These are phyloP conservation scores for Arctostaphylos glauca DNA, from an alignment of 148 eudicot species.

Conservation along the genomic window DNA sequence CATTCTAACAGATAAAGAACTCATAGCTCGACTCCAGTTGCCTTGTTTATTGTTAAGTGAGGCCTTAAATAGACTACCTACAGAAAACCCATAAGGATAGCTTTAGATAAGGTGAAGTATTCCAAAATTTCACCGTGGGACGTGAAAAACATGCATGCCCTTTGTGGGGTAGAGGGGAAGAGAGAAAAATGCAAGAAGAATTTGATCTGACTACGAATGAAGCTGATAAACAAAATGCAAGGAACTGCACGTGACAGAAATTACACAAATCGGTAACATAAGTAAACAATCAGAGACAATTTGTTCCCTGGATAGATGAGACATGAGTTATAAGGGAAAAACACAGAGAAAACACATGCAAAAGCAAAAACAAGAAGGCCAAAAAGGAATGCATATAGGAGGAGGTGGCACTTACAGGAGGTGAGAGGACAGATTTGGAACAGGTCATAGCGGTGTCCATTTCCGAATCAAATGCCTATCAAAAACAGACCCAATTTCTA, in stretches of 20 bases:
- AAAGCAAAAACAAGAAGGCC: not conserved
- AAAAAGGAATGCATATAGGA: not conserved
- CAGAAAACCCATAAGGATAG: not conserved
- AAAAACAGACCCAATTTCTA: not conserved
- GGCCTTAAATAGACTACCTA: not conserved
- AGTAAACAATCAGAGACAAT: not conserved
- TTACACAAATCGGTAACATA: not conserved
- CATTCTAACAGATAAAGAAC: not conserved
- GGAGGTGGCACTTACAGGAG: slow-evolving; percentile 19
- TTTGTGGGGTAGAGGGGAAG: no score
- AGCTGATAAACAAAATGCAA: not conserved
- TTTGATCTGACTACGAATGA: not conserved
- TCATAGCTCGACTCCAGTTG: not conserved
- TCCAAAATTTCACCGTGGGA: not conserved
- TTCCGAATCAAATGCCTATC: slow-evolving; percentile 11
- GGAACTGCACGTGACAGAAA: not conserved
- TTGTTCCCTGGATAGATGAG: not conserved
- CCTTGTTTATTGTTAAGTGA: not conserved
- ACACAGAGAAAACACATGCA: not conserved
- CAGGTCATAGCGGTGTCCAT: slow-evolving; percentile 23
- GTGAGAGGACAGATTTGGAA: slow-evolving; percentile 26
- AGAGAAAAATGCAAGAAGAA: no score
- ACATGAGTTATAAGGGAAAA: not conserved
- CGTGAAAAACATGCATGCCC: no score
- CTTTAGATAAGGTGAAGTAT: not conserved